Percentiles rank a stretch among this genome's conserved stretches.
phyloP scores from a whole-genome alignment of 148 eudicot species.

The Limonium bicolor region DNA sequence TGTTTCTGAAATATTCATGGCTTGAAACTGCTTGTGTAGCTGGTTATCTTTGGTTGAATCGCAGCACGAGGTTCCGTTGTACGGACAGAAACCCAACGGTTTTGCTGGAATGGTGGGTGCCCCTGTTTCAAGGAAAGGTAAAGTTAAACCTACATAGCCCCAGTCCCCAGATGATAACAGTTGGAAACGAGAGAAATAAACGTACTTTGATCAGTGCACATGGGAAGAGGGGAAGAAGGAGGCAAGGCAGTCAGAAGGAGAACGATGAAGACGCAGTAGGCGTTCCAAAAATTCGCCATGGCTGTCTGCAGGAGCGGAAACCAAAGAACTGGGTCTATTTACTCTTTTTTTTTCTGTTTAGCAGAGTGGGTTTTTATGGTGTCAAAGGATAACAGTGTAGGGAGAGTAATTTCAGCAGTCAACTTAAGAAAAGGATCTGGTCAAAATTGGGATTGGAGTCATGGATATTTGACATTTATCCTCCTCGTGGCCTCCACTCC shows the following conservation, averaged over 20 bases:
- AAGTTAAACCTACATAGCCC: too few species aligned
- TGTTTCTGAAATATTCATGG: slow-evolving; percentile 59
- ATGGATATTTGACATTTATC: too few species aligned
- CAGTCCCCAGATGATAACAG: background rate
- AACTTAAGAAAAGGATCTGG: too few species aligned
- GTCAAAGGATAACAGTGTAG: too few species aligned
- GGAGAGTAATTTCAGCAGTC: too few species aligned
- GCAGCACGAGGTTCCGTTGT: slow-evolving; percentile 69
- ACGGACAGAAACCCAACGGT: slow-evolving; percentile 42
- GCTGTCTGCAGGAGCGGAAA: too few species aligned
- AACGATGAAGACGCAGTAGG: slow-evolving; percentile 10
- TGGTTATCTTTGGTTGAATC: slow-evolving; percentile 41
- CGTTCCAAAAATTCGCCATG: background rate
- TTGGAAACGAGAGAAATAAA: slow-evolving; percentile 7
- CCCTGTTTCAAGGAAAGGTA: slow-evolving; percentile 20
- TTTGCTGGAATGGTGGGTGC: slow-evolving; percentile 32
- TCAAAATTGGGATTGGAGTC: too few species aligned
- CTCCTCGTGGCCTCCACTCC: too few species aligned
- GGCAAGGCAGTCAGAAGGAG: slow-evolving; percentile 21
- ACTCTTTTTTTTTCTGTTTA: too few species aligned
- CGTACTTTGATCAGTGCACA: slow-evolving; percentile 71
- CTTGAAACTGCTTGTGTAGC: slow-evolving; percentile 41
- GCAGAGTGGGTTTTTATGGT: too few species aligned
- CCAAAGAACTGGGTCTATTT: too few species aligned
- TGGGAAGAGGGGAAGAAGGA: slow-evolving; percentile 46